Evolutionary conservation across 2,329 filamentous ascomycete species (phyloP).

Genomic region (Trichoderma endophyticum): DNA sequence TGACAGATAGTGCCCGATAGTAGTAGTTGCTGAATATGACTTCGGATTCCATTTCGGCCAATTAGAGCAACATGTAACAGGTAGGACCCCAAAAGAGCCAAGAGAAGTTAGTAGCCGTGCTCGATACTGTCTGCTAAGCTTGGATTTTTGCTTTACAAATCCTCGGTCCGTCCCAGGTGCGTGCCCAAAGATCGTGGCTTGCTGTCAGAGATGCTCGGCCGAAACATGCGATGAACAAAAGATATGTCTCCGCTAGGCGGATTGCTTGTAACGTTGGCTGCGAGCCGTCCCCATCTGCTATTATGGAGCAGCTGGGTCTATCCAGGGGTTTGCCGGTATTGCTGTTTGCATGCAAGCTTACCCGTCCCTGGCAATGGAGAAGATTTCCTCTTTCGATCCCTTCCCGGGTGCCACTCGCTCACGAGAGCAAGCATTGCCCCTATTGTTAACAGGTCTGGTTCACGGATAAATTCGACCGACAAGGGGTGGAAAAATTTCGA

Average conservation of each 20-base stretch:
- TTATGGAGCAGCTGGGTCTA: neutral
- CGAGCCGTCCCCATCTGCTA: neutral
- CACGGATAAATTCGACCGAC: neutral
- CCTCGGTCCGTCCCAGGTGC: neutral
- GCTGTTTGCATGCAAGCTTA: neutral
- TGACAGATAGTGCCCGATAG: neutral
- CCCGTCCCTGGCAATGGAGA: neutral
- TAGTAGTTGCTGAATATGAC: neutral
- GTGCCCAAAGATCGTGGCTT: neutral
- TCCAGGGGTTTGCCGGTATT: neutral
- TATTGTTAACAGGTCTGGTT: neutral
- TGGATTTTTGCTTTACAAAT: neutral
- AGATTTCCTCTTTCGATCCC: constrained; percentile 1
- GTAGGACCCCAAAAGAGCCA: neutral
- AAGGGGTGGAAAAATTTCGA: neutral
- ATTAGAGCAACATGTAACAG: neutral
- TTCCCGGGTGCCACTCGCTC: neutral
- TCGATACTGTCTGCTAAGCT: neutral
- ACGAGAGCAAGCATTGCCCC: neutral
- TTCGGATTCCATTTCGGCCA: neutral
- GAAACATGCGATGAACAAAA: neutral
- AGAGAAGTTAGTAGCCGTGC: neutral
- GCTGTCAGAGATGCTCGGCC: neutral
- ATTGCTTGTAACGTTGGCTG: neutral
- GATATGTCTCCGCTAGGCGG: neutral